These are phyloP conservation scores for Ustilago shanxiensis DNA, from an alignment of 1,284 basidiomycete genomes.

Conservation along the genomic window DNA sequence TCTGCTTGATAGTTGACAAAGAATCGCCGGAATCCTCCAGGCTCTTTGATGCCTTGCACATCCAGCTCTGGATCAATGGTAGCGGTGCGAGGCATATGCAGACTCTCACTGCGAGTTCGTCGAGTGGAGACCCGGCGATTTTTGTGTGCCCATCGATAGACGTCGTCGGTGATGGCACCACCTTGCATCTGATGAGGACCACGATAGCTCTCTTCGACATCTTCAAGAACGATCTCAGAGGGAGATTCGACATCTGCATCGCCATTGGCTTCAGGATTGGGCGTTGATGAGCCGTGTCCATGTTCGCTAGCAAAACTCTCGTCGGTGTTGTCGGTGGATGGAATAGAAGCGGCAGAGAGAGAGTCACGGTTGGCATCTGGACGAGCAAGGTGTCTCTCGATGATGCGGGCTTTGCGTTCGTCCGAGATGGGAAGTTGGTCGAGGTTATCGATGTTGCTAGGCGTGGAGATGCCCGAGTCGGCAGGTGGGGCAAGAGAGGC, in stretches of 20 bases:
- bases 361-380: constrained; percentile 48
- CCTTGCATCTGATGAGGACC: constrained; percentile 67
- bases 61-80: constrained; percentile 65
- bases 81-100: constrained; percentile 63
- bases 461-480: constrained; percentile 51
- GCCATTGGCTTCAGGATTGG: constrained; percentile 9
- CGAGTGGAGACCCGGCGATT: constrained; percentile 53
- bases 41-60: constrained; percentile 62
- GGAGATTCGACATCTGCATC: constrained; percentile 22
- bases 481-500: constrained; percentile 45
- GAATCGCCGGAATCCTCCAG: constrained; percentile 66
- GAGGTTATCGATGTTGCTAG: constrained; percentile 56
- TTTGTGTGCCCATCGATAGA: constrained; percentile 69
- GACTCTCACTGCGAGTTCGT: constrained; percentile 60
- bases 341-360: constrained; percentile 44
- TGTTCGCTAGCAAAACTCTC: constrained; percentile 22
- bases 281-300: constrained; percentile 22
- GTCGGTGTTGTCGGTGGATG: constrained; percentile 32
- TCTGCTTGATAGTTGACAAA: constrained; percentile 63
- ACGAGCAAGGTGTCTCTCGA: constrained; percentile 55
- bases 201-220: constrained; percentile 56
- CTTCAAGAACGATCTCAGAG: constrained; percentile 26
- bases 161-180: constrained; percentile 68
- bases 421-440: constrained; percentile 61
- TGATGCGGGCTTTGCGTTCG: constrained; percentile 62